Percentiles rank a stretch among this genome's conserved stretches.
Evolutionary conservation across 2,329 filamentous ascomycete genomes (phyloP).

Genomic region (Pestalotiopsis sp.): DNA sequence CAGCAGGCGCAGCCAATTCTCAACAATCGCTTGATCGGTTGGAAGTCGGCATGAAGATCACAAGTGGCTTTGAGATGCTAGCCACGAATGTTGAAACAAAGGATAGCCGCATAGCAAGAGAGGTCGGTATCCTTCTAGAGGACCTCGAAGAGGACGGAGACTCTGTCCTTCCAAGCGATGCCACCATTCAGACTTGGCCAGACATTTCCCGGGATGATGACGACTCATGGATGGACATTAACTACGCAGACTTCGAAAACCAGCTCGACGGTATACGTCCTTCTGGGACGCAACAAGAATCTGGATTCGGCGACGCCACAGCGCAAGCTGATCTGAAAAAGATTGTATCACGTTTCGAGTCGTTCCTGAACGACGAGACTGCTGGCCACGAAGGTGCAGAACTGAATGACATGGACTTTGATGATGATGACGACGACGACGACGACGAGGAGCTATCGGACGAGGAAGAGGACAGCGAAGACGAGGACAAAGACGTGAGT

Average conservation of each 20-base stretch:
- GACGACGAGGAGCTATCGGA: constrained; percentile 54
- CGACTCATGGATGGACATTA: constrained; percentile 89
- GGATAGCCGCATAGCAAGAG: constrained; percentile 68
- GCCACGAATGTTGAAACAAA: constrained; percentile 65
- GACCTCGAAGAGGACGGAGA: constrained; percentile 75
- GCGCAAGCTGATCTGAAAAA: constrained; percentile 79
- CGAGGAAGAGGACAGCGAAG: constrained; percentile 56
- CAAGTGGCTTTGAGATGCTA: constrained; percentile 90
- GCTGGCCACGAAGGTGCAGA: constrained; percentile 80
- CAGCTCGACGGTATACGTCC: constrained; percentile 63
- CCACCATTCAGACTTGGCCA: constrained; percentile 73
- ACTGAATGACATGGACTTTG: constrained; percentile 61
- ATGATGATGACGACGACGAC: constrained; percentile 34
- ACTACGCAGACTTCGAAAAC: constrained; percentile 83
- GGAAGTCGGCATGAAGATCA: constrained; percentile 84
- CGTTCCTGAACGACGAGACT: constrained; percentile 83
- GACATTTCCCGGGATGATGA: constrained; percentile 67
- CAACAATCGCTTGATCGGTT: constrained; percentile 38
- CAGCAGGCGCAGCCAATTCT: constrained; percentile 18
- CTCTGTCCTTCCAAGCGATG: constrained; percentile 63
- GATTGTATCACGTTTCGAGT: constrained; percentile 91
- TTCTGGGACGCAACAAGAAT: constrained; percentile 16
- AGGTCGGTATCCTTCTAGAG: constrained; percentile 74
- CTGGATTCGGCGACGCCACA: constrained; percentile 63
- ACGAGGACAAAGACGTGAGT: constrained; percentile 72